Evolutionary conservation across 805 yeast species (phyloP), one percentile per base, ranked within the genome.

Genomic region (Ogataea allantospora): DNA sequence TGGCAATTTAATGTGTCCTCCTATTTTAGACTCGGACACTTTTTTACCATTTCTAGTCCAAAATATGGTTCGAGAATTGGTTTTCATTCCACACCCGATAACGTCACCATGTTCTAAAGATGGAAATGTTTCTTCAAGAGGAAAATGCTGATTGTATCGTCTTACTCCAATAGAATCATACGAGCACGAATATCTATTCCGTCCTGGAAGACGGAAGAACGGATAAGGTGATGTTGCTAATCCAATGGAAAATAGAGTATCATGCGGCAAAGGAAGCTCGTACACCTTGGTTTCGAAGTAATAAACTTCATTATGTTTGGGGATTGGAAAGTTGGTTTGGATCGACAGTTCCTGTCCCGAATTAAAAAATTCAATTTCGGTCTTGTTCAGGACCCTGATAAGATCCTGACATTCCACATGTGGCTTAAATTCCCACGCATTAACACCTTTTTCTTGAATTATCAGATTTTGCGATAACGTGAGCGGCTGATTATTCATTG

Each of bases 1-100:
- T 71, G 88, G 80, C 31, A 86, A 80, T 50, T 75, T 80, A 21
- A 81, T 62, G 53, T 84, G 93, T 2, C 91, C 91, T 9, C 91
- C 93, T 23, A 88, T 71, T 34, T 80, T 80, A 35, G 85, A 81
- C 55, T 89, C 97, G 25, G 77, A 76, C 17, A 93, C 65, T 55
- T 87, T 88, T 57, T 88, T 88, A 19, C 99, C 99, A 53, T 93
- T 93, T 48, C 96, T 74, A 0, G 99, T 93, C 69, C 89, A 93
- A 54, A 93, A 93, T 0, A 93, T 73, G 0, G 95, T 80, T 2
- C 97, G 95, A 12, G 86, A 70, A 30, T 88, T 70, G 2, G 86
- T 78, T 43, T 91, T 73, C 55, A 87, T 84, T 0, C 99, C 99
- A 19, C 91, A 77, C 2, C 99, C 99, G 10, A 93, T 72, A 21